Evolutionary conservation across 2,329 filamentous ascomycete genomes (phyloP).

Genomic region (Bipolaris gigantea): DNA sequence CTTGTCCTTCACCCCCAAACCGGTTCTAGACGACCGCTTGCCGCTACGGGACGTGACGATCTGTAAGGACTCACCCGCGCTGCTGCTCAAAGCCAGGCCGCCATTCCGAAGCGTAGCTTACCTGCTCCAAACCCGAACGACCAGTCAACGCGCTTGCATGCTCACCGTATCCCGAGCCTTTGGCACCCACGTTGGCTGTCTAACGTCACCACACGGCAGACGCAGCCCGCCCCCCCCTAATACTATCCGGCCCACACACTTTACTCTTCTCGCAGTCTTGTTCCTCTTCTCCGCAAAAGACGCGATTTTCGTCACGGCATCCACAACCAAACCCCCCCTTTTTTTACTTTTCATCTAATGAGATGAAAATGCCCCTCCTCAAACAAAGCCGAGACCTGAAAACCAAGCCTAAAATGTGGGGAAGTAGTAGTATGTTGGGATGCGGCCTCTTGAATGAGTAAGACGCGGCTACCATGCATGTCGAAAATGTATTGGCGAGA

Average conservation of each 20-base stretch:
- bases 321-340: slow-evolving; percentile 1
- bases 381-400: slow-evolving; percentile 15
- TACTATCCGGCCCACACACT: slow-evolving; percentile 5
- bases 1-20: slow-evolving; percentile 22
- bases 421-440: slow-evolving; percentile 33
- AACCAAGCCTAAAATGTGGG: slow-evolving; percentile 31
- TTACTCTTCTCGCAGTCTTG: slow-evolving; percentile 4
- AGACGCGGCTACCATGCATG: slow-evolving; percentile 17
- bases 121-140: slow-evolving; percentile 6
- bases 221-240: slow-evolving; percentile 3
- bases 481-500: slow-evolving; percentile 14
- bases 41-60: slow-evolving; percentile 32
- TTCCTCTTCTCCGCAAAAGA: slow-evolving; percentile 19
- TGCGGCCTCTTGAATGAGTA: slow-evolving; percentile 14
- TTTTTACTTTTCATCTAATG: slow-evolving; percentile 26
- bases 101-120: slow-evolving; percentile 18
- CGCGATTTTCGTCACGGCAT: not conserved
- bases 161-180: slow-evolving; percentile 16
- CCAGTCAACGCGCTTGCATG: slow-evolving; percentile 8
- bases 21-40: slow-evolving; percentile 33
- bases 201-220: slow-evolving; percentile 14
- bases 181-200: slow-evolving; percentile 14
- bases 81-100: slow-evolving; percentile 13
- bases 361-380: slow-evolving; percentile 17
- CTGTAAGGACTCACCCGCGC: slow-evolving; percentile 11